Conservation (phyloP, 2,329 filamentous ascomycete genomes). For the Fusarium citri region DNA sequence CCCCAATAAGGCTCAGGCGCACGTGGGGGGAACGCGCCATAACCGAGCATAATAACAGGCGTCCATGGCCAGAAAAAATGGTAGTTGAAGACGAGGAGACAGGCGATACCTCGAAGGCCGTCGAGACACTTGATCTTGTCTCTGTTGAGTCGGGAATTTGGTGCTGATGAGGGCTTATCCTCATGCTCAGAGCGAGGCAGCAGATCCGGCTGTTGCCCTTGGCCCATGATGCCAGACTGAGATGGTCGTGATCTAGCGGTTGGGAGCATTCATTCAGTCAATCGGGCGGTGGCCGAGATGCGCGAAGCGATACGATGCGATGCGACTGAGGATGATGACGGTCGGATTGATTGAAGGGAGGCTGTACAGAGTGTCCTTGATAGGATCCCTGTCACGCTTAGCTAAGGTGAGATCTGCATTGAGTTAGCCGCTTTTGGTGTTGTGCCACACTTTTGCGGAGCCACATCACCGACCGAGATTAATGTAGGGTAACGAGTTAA, state of each 20-base stretch:
- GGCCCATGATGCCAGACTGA: constrained; percentile 34
- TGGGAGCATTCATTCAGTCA: constrained; percentile 35
- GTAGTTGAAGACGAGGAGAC: constrained; percentile 57
- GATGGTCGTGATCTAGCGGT: constrained; percentile 31
- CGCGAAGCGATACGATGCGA: background rate
- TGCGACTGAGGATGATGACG: constrained; percentile 1
- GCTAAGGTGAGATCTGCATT: constrained; percentile 21
- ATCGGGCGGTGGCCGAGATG: background rate
- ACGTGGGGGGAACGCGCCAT: constrained; percentile 52
- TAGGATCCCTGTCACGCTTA: constrained; percentile 20
- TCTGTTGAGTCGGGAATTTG: constrained; percentile 18
- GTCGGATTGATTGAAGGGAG: constrained; percentile 18
- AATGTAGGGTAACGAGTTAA: background rate
- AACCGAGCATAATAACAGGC: constrained; percentile 54
- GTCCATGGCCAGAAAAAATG: constrained; percentile 58
- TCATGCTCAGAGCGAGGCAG: constrained; percentile 33
- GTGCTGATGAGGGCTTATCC: constrained; percentile 18
- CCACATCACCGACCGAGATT: background rate
- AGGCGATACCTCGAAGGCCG: constrained; percentile 56
- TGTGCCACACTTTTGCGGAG: background rate
- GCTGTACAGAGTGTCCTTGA: constrained; percentile 33
- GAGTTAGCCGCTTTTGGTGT: constrained; percentile 1
- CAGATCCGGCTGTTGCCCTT: constrained; percentile 28
- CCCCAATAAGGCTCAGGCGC: constrained; percentile 51
- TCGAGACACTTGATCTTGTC: constrained; percentile 56